phyloP scores from a whole-genome alignment of 805 yeast genomes.

The Tetrapisispora iriomotensis region DNA sequence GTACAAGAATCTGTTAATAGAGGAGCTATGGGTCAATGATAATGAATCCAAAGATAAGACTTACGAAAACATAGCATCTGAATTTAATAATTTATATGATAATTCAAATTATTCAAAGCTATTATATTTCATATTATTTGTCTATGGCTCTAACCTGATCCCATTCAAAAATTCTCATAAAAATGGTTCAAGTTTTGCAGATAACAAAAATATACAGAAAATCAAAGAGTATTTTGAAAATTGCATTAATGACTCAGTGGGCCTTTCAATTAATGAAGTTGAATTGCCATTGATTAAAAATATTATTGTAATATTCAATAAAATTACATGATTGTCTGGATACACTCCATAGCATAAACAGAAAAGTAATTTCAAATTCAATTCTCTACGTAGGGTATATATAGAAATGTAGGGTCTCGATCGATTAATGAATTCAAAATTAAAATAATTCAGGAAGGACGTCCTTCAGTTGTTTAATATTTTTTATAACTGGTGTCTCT shows the following conservation, averaged over 20 bases:
- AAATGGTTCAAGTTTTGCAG: background rate
- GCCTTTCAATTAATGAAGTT: constrained; percentile 16
- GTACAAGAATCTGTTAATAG: constrained; percentile 10
- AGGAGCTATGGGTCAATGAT: constrained; percentile 1
- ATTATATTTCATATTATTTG: constrained; percentile 19
- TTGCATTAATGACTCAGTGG: constrained; percentile 15
- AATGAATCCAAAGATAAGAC: too few relatives aligned
- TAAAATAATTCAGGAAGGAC: constrained; percentile 43
- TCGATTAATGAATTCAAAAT: background rate
- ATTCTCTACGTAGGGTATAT: too few relatives aligned
- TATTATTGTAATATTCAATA: constrained; percentile 15
- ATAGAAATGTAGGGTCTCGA: background rate
- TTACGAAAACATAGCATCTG: constrained; percentile 4
- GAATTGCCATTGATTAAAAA: constrained; percentile 20
- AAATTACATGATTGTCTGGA: constrained; percentile 5
- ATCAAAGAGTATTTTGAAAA: constrained; percentile 13
- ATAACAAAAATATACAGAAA: constrained; percentile 1
- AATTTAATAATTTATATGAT: constrained; percentile 17
- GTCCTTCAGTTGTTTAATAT: constrained; percentile 39
- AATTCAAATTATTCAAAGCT: constrained; percentile 11
- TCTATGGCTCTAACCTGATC: constrained; percentile 16
- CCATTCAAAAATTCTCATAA: constrained; percentile 6
- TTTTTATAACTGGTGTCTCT: constrained; percentile 42
- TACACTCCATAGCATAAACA: background rate
- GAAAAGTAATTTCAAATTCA: too few relatives aligned